Base-by-base conservation (phyloP, 768 basidiomycete species). In the Suillus plorans region DNA sequence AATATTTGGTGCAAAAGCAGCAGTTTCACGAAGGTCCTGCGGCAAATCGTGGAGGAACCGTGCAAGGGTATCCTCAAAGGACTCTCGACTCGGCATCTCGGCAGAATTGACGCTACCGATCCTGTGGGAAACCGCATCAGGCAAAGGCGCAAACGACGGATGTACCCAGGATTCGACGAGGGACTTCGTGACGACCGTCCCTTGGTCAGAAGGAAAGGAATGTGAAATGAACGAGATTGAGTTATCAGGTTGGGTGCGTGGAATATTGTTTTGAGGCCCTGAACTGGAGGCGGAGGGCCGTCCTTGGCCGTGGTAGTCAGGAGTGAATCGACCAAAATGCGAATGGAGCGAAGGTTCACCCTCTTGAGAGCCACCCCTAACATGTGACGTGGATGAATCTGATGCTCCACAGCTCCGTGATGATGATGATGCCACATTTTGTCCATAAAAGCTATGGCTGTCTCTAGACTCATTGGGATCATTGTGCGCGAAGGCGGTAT, bases 141-240 rank as follows among this genome's bases (percentile, higher is more conserved):
- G 89, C 59, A 91, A 84, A 2, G 88, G 83, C 31, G 84, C 80
- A 69, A 89, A 90, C 12, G 81, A 75, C 4, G 82, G 80, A 67
- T 88, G 82, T 57, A 68, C 72, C 89, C 89, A 90, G 5, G 86
- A 85, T 67, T 88, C 84, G 61, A 87, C 72, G 58, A 76, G 77
- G 22, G 82, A 74, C 58, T 77, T 80, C 16, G 80, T 79, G 42
- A 79, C 69, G 22, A 79, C 69, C 67, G 77, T 71, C 28, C 77
- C 79, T 62, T 79, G 74, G 9, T 81, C 77, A 16, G 79, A 65
- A 31, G 75, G 69, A 63, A 79, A 80, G 25, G 76, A 75, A 69
- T 80, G 80, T 47, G 84, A 76, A 42, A 84, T 82, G 63, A 84
- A 84, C 37, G 82, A 78, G 49, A 83, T 69, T 55, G 73, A 72